Evolutionary conservation across 371 early-diverging fungal genomes (phyloP), one percentile per base, ranked within the genome.

Genomic region (Mortierella sp.): DNA sequence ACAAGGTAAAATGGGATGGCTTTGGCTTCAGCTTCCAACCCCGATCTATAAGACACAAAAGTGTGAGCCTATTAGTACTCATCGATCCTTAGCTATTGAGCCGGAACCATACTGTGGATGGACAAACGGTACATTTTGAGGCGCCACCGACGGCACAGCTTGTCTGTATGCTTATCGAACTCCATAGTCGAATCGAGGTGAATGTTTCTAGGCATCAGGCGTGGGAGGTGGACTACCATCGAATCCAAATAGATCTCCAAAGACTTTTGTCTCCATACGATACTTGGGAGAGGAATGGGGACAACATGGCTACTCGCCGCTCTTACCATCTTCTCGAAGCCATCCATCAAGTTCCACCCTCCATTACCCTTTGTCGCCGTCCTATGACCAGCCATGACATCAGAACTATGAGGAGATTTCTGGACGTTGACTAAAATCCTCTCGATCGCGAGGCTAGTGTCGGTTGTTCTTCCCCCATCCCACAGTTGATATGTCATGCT

Each of bases 281-380:
- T 65, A 16, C 74, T 58, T 3, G 78, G 78, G 41, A 78, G 58
- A 10, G 74, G 78, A 19, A 78, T 21, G 19, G 74, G 67, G 1
- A 45, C 63, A 16, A 66, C 52, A 47, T 70, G 50, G n/a, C 40
- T 22, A 28, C 52, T 63, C 11, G 52, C 38, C 22, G 53, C 47
- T 8, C 38, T 58, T 2, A 78, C 36, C n/a, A 78, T 58, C 9
- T 53, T 32, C 38, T 69, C 69, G 52, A 78, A 69, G 52, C 70
- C 78, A 7, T 57, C 57, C 74, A 74, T 69, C 52, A 73, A 60
- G 22, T 78, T 63, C 78, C 73, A 78, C 7, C 60, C 58, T 21
- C 24, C 50, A 16, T 50, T 36, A 19, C 24, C 13, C 6, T 47
- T 57, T 7, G n/a, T 41, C 4, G n/a, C 69, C 4, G 13, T 9